Conservation (phyloP, 2,329 filamentous ascomycete species). For the Hypoxylon rubiginosum region DNA sequence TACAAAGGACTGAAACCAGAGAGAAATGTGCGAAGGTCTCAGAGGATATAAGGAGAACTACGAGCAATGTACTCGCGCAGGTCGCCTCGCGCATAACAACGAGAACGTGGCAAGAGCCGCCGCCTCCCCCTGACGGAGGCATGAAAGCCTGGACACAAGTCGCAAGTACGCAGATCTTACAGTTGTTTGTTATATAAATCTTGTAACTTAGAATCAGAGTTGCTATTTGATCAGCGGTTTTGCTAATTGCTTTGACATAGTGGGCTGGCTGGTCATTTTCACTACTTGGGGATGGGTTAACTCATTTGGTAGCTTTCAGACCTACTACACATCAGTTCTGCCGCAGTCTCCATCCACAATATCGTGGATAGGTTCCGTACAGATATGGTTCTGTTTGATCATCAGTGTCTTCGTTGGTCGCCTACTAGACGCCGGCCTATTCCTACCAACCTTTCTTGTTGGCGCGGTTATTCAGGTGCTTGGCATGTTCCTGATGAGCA, state of each 20-base stretch:
- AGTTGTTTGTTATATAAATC: background rate
- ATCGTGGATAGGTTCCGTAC: conserved; percentile 61
- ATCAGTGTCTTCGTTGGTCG: conserved; percentile 59
- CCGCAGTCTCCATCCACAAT: conserved; percentile 54
- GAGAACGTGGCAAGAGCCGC: conserved; percentile 48
- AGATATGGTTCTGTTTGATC: conserved; percentile 59
- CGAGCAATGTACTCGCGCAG: conserved; percentile 49
- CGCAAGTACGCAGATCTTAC: conserved; percentile 33
- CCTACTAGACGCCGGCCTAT: conserved; percentile 60
- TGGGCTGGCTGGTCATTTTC: conserved; percentile 58
- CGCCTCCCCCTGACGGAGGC: conserved; percentile 52
- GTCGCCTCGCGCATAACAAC: conserved; percentile 51
- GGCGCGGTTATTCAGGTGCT: conserved; percentile 57
- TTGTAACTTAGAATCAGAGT: background rate
- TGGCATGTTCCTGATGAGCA: conserved; percentile 61
- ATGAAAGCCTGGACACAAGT: conserved; percentile 44
- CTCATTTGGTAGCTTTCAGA: conserved; percentile 61
- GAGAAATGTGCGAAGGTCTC: conserved; percentile 35
- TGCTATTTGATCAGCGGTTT: background rate
- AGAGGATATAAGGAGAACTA: conserved; percentile 45
- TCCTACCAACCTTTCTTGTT: conserved; percentile 54
- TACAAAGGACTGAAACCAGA: conserved; percentile 8
- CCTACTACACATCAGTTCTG: conserved; percentile 58
- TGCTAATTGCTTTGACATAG: conserved; percentile 34
- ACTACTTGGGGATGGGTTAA: conserved; percentile 63